Conservation (phyloP, 2,329 filamentous ascomycete genomes). For the Colletotrichum sp. region DNA sequence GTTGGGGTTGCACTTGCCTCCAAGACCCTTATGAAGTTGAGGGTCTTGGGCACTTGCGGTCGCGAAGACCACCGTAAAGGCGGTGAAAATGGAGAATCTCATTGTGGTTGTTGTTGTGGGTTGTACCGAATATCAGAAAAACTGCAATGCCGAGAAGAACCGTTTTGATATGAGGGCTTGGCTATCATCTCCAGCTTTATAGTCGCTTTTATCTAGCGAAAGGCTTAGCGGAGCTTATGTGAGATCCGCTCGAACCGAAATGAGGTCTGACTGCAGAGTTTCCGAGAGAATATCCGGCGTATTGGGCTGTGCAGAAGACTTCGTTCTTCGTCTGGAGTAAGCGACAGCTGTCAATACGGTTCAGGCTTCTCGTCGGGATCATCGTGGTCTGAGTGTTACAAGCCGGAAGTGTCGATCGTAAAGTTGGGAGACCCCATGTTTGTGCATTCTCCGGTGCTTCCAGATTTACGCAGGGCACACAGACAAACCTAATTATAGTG, state of each 20-base stretch:
- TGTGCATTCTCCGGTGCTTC: background rate
- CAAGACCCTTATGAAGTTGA: background rate
- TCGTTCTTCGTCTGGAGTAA: accelerated
- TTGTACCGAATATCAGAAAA: background rate
- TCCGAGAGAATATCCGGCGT: background rate
- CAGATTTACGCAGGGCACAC: background rate
- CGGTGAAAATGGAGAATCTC: background rate
- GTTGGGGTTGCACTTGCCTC: accelerated
- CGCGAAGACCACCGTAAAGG: background rate
- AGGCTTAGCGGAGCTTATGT: background rate
- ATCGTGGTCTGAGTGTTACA: background rate
- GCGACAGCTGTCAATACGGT: background rate
- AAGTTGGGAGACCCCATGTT: background rate
- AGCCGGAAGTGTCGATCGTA: background rate
- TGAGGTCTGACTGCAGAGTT: background rate
- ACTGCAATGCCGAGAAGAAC: too few species aligned
- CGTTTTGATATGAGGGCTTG: background rate
- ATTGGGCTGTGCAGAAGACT: background rate
- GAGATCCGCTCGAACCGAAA: background rate
- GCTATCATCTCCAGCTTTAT: background rate
- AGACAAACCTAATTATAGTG: background rate
- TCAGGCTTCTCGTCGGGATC: background rate
- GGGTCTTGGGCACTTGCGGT: background rate
- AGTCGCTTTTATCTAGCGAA: background rate
- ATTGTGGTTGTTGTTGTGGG: background rate